Percentiles rank a stretch among this genome's conserved stretches.
Evolutionary conservation across 768 basidiomycete genomes (phyloP).

Genomic region (Trametes elegans): DNA sequence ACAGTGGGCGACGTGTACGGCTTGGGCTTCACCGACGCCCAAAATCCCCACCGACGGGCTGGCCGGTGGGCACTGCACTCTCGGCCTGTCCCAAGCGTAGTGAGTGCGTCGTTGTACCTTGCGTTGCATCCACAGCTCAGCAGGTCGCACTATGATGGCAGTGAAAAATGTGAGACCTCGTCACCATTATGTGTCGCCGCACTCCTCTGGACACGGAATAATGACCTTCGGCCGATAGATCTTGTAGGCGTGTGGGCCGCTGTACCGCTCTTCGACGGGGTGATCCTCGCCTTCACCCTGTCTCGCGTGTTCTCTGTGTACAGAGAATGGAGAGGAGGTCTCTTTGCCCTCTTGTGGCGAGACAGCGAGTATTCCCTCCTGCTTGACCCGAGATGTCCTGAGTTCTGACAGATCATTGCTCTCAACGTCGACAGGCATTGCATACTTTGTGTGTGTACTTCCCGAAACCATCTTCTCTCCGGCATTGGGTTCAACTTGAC

Average conservation of each 20-base stretch:
- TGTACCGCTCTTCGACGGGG: constrained; percentile 5
- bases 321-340: background rate
- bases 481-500: background rate
- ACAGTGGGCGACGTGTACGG: too few relatives aligned
- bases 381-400: too few relatives aligned
- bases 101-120: too few relatives aligned
- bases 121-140: too few relatives aligned
- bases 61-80: too few relatives aligned
- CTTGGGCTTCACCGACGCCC: too few relatives aligned
- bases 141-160: too few relatives aligned
- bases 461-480: background rate
- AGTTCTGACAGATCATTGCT: background rate
- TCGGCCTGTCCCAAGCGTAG: too few relatives aligned
- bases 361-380: background rate
- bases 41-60: too few relatives aligned
- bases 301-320: background rate
- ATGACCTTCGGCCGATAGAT: background rate
- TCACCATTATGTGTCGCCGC: too few relatives aligned
- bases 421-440: background rate
- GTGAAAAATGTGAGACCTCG: too few relatives aligned
- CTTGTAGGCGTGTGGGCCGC: constrained; percentile 2
- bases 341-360: background rate
- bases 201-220: too few relatives aligned
- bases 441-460: constrained; percentile 3
- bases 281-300: constrained; percentile 3